Evolutionary conservation across 2,329 filamentous ascomycete species (phyloP).

Genomic region (Xylariaceae sp.): DNA sequence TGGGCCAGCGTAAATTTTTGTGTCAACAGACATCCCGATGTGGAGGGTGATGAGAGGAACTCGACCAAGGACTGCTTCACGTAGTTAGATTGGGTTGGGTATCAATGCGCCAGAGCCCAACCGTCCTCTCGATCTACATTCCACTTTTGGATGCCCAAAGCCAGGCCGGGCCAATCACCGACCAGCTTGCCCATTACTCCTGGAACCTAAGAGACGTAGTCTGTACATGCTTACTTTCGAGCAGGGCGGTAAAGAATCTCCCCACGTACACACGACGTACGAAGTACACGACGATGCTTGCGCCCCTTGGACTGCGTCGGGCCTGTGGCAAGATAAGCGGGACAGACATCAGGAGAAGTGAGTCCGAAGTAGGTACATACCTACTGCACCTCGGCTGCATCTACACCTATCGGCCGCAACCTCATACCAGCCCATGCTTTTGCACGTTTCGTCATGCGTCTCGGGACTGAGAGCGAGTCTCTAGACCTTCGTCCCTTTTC

Average conservation of each 20-base stretch:
- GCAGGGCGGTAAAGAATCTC: slow-evolving; percentile 14
- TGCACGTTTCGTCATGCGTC: slow-evolving; percentile 6
- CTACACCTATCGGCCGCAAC: slow-evolving; percentile 2
- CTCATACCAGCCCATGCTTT: slow-evolving; percentile 7
- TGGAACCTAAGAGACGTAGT: slow-evolving; percentile 10
- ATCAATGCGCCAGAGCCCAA: slow-evolving; percentile 43
- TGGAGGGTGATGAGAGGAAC: background rate
- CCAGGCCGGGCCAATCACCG: slow-evolving; percentile 9
- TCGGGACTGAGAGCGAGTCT: slow-evolving; percentile 3
- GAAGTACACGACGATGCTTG: slow-evolving; percentile 14
- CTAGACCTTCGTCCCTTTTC: slow-evolving; percentile 8
- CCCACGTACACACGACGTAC: slow-evolving; percentile 7
- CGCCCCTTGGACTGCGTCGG: slow-evolving; percentile 26
- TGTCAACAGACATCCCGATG: slow-evolving; percentile 4
- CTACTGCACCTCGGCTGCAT: slow-evolving; percentile 3
- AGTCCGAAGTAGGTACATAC: background rate
- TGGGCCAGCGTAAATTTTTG: slow-evolving; percentile 2
- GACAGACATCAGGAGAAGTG: slow-evolving; percentile 7
- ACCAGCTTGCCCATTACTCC: slow-evolving; percentile 4
- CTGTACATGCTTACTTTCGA: slow-evolving; percentile 7
- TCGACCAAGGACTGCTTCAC: slow-evolving; percentile 1
- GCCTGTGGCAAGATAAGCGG: slow-evolving; percentile 17
- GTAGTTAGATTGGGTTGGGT: slow-evolving; percentile 36
- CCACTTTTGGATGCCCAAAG: slow-evolving; percentile 31
- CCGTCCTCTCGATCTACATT: slow-evolving; percentile 17